phyloP scores from a whole-genome alignment of 75 land plant genomes.

The Sequoiadendron giganteum region DNA sequence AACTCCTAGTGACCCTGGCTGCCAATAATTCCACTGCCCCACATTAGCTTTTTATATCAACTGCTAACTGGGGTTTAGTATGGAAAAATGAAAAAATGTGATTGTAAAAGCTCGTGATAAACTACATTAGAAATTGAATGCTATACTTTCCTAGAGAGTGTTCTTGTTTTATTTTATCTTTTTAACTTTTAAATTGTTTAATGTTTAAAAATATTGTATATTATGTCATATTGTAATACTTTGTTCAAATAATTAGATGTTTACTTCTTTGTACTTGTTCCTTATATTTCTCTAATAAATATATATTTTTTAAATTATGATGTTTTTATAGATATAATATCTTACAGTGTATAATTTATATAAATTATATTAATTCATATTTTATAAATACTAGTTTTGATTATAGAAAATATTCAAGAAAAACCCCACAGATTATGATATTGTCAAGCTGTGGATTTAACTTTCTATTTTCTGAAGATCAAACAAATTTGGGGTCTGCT shows the following conservation, averaged over 20 bases:
- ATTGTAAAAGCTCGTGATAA: neutral
- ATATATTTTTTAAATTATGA: neutral
- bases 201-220: neutral
- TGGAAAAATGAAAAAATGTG: neutral
- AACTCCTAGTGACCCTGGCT: conserved; percentile 81
- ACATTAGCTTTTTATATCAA: neutral
- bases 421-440: neutral
- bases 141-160: too few species aligned
- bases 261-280: too few species aligned
- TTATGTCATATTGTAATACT: too few species aligned
- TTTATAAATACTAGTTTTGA: too few species aligned
- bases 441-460: neutral
- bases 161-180: neutral
- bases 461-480: neutral
- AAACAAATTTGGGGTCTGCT: neutral
- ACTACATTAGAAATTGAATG: neutral
- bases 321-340: neutral
- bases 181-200: neutral
- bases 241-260: too few species aligned
- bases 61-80: neutral
- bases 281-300: too few species aligned
- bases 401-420: too few species aligned
- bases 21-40: conserved; percentile 8
- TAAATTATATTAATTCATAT: neutral
- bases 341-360: neutral